Evolutionary conservation across 805 yeast genomes (phyloP).

Genomic region (Zygotorulaspora florentina): DNA sequence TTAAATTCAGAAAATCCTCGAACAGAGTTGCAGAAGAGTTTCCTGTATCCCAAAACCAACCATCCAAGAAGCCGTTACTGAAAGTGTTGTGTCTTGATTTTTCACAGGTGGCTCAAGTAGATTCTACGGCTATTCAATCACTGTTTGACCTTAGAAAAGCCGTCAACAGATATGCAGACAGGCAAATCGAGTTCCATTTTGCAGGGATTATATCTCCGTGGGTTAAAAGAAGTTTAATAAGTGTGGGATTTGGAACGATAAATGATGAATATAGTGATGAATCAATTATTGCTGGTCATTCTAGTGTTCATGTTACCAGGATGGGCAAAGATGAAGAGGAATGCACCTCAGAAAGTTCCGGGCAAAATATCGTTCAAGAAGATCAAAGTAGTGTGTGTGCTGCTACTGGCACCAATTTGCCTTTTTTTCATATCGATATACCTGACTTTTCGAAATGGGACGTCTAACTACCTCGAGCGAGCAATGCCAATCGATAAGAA

Average conservation of each 20-base stretch:
- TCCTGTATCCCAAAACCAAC: neutral
- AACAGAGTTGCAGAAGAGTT: constrained; percentile 13
- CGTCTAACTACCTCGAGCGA: no score
- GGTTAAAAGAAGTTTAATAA: constrained; percentile 70
- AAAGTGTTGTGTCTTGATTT: constrained; percentile 76
- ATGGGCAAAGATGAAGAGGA: constrained; percentile 16
- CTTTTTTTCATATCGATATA: constrained; percentile 35
- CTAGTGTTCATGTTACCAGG: constrained; percentile 24
- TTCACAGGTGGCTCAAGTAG: constrained; percentile 67
- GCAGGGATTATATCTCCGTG: constrained; percentile 80
- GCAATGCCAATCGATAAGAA: no score
- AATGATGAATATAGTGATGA: constrained; percentile 37
- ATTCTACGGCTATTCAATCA: constrained; percentile 77
- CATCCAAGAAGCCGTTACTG: constrained; percentile 59
- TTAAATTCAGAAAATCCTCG: constrained; percentile 22
- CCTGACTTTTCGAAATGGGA: constrained; percentile 34
- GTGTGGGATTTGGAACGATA: constrained; percentile 71
- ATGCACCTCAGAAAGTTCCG: neutral
- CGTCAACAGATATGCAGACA: constrained; percentile 65
- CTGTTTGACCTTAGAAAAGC: constrained; percentile 72
- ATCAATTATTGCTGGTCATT: constrained; percentile 30
- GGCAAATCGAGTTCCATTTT: constrained; percentile 85
- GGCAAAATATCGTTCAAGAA: neutral
- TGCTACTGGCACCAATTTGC: constrained; percentile 31
- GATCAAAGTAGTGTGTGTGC: constrained; percentile 16